Base-by-base conservation (phyloP, 2,329 filamentous ascomycete species). In the Trichoderma atrobrunneum region DNA sequence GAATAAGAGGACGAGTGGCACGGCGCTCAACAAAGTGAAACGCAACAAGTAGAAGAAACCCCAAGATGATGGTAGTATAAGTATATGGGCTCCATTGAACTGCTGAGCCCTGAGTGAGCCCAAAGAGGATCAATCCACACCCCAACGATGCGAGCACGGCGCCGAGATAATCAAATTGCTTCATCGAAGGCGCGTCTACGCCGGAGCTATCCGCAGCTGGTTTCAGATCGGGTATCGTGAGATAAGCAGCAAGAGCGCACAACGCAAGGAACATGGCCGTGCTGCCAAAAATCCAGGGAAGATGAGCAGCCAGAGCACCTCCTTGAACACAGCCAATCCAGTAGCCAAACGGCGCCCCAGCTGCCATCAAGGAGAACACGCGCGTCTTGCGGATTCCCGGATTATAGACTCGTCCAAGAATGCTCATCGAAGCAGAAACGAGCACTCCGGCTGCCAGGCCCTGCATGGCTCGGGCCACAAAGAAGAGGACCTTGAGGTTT, bases 401-500 rank as follows among this genome's bases (percentile, higher is more conserved):
- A 16, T 68, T 68, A 24, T 68, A 68, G 7, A 68, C 65, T 10
- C 65, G 65, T 11, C 65, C 65, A 7, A 68, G 65, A 16, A 68
- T 68, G 18, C 65, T 68, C 65, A 68, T 68, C 7, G 65, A 68
- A 24, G 65, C 56, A 2, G 65, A 68, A 2, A 68, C 65, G 3
- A 68, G 51, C 6, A 68, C 65, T 7, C 65, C 65, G 2, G 30
- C 65, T 16, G 65, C 65, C 32, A 68, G 21, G 24, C 65, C 65
- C 24, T 68, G 65, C 65, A 68, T 68, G 8, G 65, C 65, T 43
- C 65, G 51, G 14, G 65, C 65, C 6, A 68, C 65, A 16, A 68
- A 68, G 32, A 68, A 68, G 51, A 68, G 65, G 10, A 68, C 34
- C 24, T 68, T 68, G 51, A 68, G 65, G 24, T 68, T n/a, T 43